Conservation (phyloP, 352 stramenopile species). For the Pelagophyceae sp. region DNA sequence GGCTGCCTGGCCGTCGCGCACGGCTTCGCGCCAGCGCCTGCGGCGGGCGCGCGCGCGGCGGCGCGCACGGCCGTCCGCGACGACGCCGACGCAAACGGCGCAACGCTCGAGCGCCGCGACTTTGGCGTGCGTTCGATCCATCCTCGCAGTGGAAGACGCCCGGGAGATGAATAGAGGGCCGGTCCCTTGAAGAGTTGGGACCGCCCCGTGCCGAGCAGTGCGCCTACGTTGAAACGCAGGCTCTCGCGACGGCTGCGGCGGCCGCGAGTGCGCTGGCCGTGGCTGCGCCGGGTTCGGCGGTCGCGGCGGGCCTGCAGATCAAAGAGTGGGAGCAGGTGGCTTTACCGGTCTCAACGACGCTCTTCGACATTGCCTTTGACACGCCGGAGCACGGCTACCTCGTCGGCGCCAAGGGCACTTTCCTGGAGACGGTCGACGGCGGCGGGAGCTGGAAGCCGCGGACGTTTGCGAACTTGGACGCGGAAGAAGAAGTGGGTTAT, state of each 20-base stretch:
- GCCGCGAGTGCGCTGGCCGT: too few species aligned
- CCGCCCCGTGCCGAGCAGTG: too few species aligned
- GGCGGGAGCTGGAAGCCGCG: slow-evolving; percentile 57
- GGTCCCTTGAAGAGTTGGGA: too few species aligned
- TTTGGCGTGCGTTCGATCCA: too few species aligned
- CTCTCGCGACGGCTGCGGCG: background rate
- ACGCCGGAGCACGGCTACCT: slow-evolving; percentile 50
- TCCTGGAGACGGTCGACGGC: slow-evolving; percentile 67
- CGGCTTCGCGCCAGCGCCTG: background rate
- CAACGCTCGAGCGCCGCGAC: background rate
- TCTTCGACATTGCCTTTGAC: slow-evolving; percentile 74
- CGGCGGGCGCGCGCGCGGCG: too few species aligned
- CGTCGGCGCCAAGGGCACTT: slow-evolving; percentile 63
- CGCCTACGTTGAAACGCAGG: too few species aligned
- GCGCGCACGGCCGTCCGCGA: background rate
- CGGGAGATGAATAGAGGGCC: too few species aligned
- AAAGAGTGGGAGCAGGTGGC: slow-evolving; percentile 50
- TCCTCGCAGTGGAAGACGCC: too few species aligned
- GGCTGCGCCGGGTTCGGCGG: too few species aligned
- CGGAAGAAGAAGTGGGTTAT: slow-evolving; percentile 67
- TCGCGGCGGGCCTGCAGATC: background rate
- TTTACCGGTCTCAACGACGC: slow-evolving; percentile 57
- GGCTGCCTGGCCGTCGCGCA: background rate
- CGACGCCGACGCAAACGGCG: too few species aligned
- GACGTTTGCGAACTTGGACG: slow-evolving; percentile 66